Base-by-base conservation (phyloP, 192 early-diverging fungal genomes). In the Phycomyces blakesleeanus region DNA sequence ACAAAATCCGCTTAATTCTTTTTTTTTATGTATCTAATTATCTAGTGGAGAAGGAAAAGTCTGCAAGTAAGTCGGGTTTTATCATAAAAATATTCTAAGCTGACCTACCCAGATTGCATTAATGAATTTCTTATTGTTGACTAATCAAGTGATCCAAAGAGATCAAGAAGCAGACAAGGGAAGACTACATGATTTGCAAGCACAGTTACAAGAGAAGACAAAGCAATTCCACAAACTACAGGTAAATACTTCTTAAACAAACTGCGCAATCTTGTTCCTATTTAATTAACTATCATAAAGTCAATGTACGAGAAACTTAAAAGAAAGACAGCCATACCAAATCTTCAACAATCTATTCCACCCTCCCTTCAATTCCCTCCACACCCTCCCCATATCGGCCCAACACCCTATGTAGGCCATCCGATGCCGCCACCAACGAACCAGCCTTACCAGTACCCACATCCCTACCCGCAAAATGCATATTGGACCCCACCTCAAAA, bases 181-280 rank as follows among this genome's bases (percentile, higher is more conserved):
- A 1, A 71, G 63, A n/a, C 22, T 63, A 7, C 61, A 57, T 3
- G 74, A 83, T 26, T 37, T 79, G 18, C 69, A 68, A 4, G 65
- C 73, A 1, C 67, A 74, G 50, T 22, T 83, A 16, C 74, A 79
- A 16, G 80, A 83, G 26, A 83, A 77, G 26, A 63, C 47, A 24
- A 64, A 80, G n/a, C 83, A 82, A 47, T 59, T 87, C 16, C 75
- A 79, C 21, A 82, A 72, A 39, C 50, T 81, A 18, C 81, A 83
- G 68, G 78, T 69, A 57, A 49, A 59, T 16, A 34, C 15, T 25
- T 9, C 1, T 37, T 44, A 44, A 54, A 39, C 7, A 49, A 26
- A 16, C 44, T 62, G n/a, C n/a, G n/a, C n/a, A n/a, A n/a, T n/a
- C n/a, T n/a, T n/a, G n/a, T n/a, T n/a, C n/a, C n/a, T n/a, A n/a